Evolutionary conservation across 306 rosid species (phyloP), one percentile per base, ranked within the genome.

Genomic region (Casuarina glauca): DNA sequence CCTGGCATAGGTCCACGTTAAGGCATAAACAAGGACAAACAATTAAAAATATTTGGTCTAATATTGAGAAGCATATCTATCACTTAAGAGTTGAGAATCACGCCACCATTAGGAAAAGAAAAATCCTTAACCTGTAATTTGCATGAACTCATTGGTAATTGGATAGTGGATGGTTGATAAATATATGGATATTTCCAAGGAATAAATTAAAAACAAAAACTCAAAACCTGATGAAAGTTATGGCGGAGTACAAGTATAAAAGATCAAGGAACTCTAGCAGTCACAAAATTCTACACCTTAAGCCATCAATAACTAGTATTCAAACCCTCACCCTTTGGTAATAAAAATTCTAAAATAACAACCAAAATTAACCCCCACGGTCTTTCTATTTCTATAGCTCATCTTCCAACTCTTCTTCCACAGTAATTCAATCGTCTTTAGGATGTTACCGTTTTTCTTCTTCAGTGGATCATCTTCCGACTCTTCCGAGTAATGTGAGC

Each of bases 381-480:
- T 26, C 32, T 26, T 26, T 0, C 32, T 26, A 26, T 26, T 26
- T 26, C 32, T 26, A 26, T 26, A 26, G 32, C 32, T 26, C 32
- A 0, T 26, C 32, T 26, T 26, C 32, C 32, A 26, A 1, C 32
- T 26, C 32, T 26, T 26, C 32, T 26, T 26, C 32, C 32, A 26
- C 32, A 26, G 32, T 26, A 26, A 26, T 26, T 26, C 32, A 26
- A 26, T 87, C 90, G 93, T 26, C 32, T 26, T 26, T 26, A 26
- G 32, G 32, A 26, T 26, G 32, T 26, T 26, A 26, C 1, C 32
- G 32, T 26, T 26, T 26, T 26, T 26, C 32, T 26, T 26, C 32
- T 26, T 26, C 32, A 26, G 32, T 26, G 32, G 32, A 26, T 26
- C 32, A 26, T 26, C 32, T 26, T 26, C 32, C 32, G 1, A 26